phyloP scores from a whole-genome alignment of 371 early-diverging fungal genomes.

The Massospora cicadina region DNA sequence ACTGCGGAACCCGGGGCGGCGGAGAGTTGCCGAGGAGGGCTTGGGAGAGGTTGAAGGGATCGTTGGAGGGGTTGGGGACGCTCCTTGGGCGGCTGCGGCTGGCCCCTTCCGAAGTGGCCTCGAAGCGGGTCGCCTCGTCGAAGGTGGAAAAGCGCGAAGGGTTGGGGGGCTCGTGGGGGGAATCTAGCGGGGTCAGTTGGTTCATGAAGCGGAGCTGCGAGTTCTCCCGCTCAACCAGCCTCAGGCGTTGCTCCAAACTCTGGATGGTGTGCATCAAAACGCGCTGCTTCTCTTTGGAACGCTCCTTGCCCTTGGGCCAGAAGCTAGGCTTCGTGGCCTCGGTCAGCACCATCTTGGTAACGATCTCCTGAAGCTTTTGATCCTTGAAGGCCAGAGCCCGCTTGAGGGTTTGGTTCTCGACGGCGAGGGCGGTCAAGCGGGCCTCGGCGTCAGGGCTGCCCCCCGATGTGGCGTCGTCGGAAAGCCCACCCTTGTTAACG shows the following conservation, averaged over 20 bases:
- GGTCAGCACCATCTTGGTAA: slow-evolving; percentile 9
- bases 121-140: neutral
- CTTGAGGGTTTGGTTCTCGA: slow-evolving; percentile 5
- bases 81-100: neutral
- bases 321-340: slow-evolving; percentile 9
- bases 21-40: neutral
- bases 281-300: slow-evolving; percentile 4
- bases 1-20: neutral
- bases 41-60: neutral
- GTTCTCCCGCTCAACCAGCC: slow-evolving; percentile 10
- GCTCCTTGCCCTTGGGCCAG: slow-evolving; percentile 4
- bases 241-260: neutral
- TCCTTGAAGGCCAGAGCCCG: neutral
- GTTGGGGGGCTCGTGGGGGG: neutral
- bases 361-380: slow-evolving; percentile 8
- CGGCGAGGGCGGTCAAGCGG: neutral
- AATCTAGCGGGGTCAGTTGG: neutral
- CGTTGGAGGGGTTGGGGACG: neutral
- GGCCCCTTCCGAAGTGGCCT: neutral
- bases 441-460: neutral
- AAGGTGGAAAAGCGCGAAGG: neutral
- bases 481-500: neutral
- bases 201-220: slow-evolving; percentile 8
- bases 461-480: neutral
- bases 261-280: neutral